phyloP scores from a whole-genome alignment of 1,284 basidiomycete species.

The Pyrrhoderma lamaoense region DNA sequence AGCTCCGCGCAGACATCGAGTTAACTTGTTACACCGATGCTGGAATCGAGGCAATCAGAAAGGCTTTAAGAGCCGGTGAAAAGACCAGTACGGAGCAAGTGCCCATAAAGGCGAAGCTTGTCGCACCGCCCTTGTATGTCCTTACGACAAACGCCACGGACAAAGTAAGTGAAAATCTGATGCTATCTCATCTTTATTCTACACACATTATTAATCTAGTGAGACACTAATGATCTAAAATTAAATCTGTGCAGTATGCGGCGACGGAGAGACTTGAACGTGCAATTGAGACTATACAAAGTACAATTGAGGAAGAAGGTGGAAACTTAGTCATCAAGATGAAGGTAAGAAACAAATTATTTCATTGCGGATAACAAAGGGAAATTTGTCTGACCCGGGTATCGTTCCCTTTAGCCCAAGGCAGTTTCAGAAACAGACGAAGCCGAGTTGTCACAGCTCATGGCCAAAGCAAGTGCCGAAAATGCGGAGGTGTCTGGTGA shows the following conservation, averaged over 20 bases:
- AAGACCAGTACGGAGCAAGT: slow-evolving; percentile 81
- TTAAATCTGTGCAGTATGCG: slow-evolving; percentile 45
- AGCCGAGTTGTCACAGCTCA: slow-evolving; percentile 88
- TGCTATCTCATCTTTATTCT: background rate
- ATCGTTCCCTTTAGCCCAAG: no score
- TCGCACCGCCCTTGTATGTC: slow-evolving; percentile 95
- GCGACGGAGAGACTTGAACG: slow-evolving; percentile 92
- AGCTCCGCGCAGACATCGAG: slow-evolving; percentile 96
- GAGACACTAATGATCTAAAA: no score
- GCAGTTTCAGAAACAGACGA: slow-evolving; percentile 96
- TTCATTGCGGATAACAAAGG: no score
- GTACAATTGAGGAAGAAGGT: slow-evolving; percentile 76
- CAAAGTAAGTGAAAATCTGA: slow-evolving; percentile 49
- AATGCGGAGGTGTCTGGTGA: slow-evolving; percentile 94
- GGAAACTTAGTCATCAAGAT: slow-evolving; percentile 92
- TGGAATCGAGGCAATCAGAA: slow-evolving; percentile 98
- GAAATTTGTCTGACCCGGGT: no score
- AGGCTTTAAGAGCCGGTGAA: slow-evolving; percentile 86
- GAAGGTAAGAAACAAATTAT: slow-evolving; percentile 54
- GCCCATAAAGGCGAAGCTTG: slow-evolving; percentile 95
- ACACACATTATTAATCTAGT: no score
- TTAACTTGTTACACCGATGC: slow-evolving; percentile 94
- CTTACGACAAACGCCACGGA: slow-evolving; percentile 95
- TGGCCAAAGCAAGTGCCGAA: slow-evolving; percentile 87
- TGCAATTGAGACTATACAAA: slow-evolving; percentile 87